Conservation (phyloP, 163 green algal genomes). For the Prototheca stagnorum region DNA sequence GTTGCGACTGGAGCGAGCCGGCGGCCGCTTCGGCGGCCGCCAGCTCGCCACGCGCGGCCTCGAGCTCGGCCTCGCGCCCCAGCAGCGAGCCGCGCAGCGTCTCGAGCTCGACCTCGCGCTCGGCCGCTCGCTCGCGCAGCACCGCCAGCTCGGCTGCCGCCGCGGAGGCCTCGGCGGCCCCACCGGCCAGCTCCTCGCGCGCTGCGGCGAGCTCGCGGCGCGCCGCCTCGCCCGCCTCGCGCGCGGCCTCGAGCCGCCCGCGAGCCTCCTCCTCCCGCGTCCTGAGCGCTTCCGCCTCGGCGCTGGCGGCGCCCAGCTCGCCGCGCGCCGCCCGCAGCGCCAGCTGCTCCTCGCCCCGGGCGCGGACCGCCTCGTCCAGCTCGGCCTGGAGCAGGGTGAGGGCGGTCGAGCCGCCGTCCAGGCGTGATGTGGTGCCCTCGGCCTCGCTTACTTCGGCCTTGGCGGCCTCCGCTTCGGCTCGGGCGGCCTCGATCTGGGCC, state of each 20-base stretch:
- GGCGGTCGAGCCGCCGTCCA: no score
- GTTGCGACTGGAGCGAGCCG: neutral
- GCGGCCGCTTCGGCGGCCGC: neutral
- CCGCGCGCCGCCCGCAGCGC: neutral
- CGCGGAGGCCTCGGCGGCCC: neutral
- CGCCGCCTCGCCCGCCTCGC: neutral
- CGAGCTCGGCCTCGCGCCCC: neutral
- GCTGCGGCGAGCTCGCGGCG: conserved; percentile 1
- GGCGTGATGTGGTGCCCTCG: no score
- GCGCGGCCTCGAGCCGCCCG: neutral
- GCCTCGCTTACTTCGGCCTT: no score
- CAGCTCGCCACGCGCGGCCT: neutral
- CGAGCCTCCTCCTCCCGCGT: neutral
- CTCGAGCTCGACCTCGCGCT: conserved; percentile 1
- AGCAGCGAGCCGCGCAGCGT: neutral
- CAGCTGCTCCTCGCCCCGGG: neutral
- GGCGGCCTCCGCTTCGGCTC: no score
- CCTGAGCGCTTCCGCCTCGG: neutral
- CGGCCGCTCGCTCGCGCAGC: neutral
- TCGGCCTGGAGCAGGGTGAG: no score
- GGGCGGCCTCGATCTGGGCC: no score
- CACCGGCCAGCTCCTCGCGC: no score
- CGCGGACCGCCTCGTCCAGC: no score
- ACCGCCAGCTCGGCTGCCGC: neutral
- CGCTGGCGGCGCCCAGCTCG: neutral